Base-by-base conservation (phyloP, 1,284 basidiomycete species). In the Neonothopanus nambi region DNA sequence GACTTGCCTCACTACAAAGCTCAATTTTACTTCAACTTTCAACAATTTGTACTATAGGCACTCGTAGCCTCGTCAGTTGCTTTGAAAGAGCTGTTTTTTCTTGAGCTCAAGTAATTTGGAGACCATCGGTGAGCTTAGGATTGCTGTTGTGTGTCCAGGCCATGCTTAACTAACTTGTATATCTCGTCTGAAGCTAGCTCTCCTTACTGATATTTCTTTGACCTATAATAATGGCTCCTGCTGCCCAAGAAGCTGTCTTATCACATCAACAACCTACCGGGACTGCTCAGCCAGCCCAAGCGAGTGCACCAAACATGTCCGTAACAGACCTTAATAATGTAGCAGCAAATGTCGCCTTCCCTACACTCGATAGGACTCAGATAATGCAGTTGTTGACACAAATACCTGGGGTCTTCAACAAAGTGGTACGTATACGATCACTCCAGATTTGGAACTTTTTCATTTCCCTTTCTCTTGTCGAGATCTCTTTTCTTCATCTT, bases 381-480 rank as follows among this genome's bases (percentile, higher is more conserved):
- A 72, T 84, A 49, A 72, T 83, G 65, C 73, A 68, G 44, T 63
- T 84, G 15, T 68, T 84, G 26, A 75, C 77, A 53, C 72, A 74
- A 49, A 63, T 82, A 21, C 78, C 81, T 12, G 66, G 69, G 41
- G 68, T 76, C 26, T 75, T 79, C 59, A 69, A 62, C 54, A 75
- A 77, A 69, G 76, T 81, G 63, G 45, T 47, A 8, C 40, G 48
- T 42, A 13, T 39, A 11, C 5, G 8, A 15, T 47, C 28, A 18
- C 37, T 20, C 38, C 36, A 9, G 15, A 30, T 44, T 36, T 36
- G 21, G 15, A 13, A 65, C 68, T 62, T 51, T 57, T 38, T 42
- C 48, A n/a, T n/a, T n/a, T n/a, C 53, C 49, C 47, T 46, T 38
- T 55, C 35, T 45, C 56, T 42, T 42, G 28, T 39, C 28, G 21